Conservation (phyloP, 768 basidiomycete genomes). For the Wakefieldia striispora region DNA sequence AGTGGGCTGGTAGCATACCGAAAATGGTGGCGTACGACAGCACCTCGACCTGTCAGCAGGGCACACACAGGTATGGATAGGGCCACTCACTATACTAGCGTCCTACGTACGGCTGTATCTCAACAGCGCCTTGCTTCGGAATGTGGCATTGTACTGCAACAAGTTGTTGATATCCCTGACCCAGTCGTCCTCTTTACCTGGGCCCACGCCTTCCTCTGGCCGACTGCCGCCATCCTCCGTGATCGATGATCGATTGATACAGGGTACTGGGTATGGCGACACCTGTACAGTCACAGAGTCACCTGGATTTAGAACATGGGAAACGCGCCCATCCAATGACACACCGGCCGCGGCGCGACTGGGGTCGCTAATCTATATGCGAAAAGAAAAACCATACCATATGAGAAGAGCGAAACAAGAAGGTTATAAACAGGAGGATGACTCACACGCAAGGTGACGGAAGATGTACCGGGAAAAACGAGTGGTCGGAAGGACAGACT, state of each 20-base stretch:
- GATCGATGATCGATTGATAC: slow-evolving; percentile 84
- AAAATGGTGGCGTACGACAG: not conserved
- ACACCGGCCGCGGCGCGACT: slow-evolving; percentile 86
- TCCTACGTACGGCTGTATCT: slow-evolving; percentile 56
- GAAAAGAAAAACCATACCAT: not conserved
- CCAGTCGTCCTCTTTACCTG: slow-evolving; percentile 90
- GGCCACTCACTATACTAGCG: slow-evolving; percentile 11
- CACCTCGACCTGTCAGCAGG: not conserved
- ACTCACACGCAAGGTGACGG: slow-evolving; percentile 70
- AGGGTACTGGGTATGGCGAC: slow-evolving; percentile 88
- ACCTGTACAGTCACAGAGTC: slow-evolving; percentile 84
- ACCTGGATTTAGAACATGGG: slow-evolving; percentile 77
- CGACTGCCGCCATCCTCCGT: slow-evolving; percentile 45
- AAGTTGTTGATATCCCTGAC: slow-evolving; percentile 96
- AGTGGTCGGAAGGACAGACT: slow-evolving; percentile 90
- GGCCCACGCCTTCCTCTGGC: slow-evolving; percentile 64
- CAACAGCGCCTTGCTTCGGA: slow-evolving; percentile 83
- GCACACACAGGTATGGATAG: not conserved
- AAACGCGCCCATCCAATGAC: slow-evolving; percentile 90
- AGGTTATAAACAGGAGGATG: not conserved
- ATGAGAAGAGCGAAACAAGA: slow-evolving; percentile 1
- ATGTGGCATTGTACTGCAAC: slow-evolving; percentile 92
- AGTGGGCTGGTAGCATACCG: not conserved
- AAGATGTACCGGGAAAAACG: slow-evolving; percentile 81
- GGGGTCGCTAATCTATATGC: slow-evolving; percentile 71